Conservation (phyloP, 371 early-diverging fungal genomes). For the Circinella minor region DNA sequence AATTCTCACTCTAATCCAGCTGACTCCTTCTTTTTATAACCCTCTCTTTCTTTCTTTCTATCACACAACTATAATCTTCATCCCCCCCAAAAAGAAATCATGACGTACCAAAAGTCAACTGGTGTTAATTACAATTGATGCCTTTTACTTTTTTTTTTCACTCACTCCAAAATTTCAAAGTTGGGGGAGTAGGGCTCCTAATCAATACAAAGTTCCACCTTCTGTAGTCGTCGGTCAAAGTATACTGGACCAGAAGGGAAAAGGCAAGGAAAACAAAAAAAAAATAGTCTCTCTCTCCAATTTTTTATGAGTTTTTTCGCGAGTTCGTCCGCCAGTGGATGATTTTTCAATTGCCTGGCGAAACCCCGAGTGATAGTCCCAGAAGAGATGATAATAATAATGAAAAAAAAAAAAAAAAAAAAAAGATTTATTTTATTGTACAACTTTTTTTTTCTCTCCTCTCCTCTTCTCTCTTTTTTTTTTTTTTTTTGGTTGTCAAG, state of each 20-base stretch:
- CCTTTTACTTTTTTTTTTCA: background rate
- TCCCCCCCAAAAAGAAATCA: background rate
- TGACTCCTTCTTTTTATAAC: background rate
- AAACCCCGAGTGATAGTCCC: slow-evolving; percentile 1
- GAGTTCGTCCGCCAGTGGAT: background rate
- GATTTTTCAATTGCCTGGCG: background rate
- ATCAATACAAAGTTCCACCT: background rate
- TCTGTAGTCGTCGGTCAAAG: background rate
- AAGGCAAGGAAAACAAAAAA: slow-evolving; percentile 2
- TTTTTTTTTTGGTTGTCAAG: too few relatives aligned
- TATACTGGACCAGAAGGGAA: slow-evolving; percentile 6
- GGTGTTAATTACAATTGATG: background rate
- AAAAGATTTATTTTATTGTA: too few relatives aligned
- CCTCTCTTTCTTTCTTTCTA: background rate
- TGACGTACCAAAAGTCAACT: slow-evolving; percentile 11
- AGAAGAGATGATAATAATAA: too few relatives aligned
- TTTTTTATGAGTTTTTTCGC: slow-evolving; percentile 6
- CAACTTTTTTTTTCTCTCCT: too few relatives aligned
- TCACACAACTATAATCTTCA: background rate
- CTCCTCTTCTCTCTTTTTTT: too few relatives aligned
- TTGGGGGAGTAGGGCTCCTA: background rate
- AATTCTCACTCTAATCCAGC: background rate
- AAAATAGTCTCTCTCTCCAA: background rate
- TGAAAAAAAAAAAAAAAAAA: too few relatives aligned
- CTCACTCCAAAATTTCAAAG: slow-evolving; percentile 1